Conservation (phyloP, 2,329 filamentous ascomycete genomes). For the Alternaria consortialis region DNA sequence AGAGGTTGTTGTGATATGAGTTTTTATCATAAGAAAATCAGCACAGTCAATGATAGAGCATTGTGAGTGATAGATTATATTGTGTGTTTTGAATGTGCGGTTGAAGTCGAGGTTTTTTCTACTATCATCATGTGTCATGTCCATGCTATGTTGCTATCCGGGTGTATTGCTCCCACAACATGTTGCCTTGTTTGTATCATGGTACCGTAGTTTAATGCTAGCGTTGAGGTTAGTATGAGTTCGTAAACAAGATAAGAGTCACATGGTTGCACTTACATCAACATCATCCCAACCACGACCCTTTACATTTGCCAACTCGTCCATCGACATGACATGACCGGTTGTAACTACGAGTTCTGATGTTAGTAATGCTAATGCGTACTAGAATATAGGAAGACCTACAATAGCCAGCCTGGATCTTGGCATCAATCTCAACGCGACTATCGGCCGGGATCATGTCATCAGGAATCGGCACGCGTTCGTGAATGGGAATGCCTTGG, state of each 20-base stretch:
- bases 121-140: background rate
- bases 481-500: constrained; percentile 86
- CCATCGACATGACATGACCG: constrained; percentile 86
- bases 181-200: constrained; percentile 14
- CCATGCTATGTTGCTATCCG: constrained; percentile 7
- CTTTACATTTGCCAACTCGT: constrained; percentile 85
- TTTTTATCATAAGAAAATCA: background rate
- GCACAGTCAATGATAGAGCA: background rate
- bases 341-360: constrained; percentile 70
- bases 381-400: constrained; percentile 46
- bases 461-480: constrained; percentile 90
- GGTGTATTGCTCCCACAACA: constrained; percentile 23
- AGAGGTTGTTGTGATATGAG: background rate
- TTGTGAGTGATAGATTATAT: background rate
- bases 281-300: constrained; percentile 89
- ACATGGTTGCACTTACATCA: constrained; percentile 53
- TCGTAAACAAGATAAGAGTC: constrained; percentile 14
- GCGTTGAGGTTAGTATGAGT: constrained; percentile 35
- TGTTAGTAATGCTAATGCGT: constrained; percentile 28
- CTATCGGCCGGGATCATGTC: constrained; percentile 94
- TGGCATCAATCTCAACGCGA: constrained; percentile 97
- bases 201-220: constrained; percentile 39
- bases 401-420: constrained; percentile 91
- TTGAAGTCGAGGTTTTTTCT: background rate
- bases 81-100: background rate